A percentile compares a stretch with the other conserved stretches of the same genome.
These are phyloP conservation scores for Paramecium octaurelia DNA, from an alignment of 73 alveolate genomes.

Conservation along the genomic window DNA sequence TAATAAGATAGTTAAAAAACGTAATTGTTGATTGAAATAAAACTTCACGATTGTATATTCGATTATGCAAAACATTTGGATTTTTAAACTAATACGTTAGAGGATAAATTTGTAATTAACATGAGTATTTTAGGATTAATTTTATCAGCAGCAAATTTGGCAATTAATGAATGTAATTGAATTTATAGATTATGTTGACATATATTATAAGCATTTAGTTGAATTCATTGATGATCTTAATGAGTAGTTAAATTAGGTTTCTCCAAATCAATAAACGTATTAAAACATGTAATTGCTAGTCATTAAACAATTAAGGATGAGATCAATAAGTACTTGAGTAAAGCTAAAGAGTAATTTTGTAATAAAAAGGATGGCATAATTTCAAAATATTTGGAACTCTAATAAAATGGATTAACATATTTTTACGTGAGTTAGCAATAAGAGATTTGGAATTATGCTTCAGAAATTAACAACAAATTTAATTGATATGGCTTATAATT, in stretches of 20 bases:
- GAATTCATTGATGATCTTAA: not conserved
- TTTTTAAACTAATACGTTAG: not conserved
- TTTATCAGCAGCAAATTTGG: not conserved
- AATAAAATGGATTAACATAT: not conserved
- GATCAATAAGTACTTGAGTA: not conserved
- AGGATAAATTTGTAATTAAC: not conserved
- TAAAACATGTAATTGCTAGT: not conserved
- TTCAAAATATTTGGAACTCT: not conserved
- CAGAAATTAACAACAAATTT: not conserved
- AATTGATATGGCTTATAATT: not conserved
- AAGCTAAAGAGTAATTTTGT: not conserved
- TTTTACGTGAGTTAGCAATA: not conserved
- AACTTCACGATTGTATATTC: not conserved
- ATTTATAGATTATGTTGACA: constrained; percentile 7
- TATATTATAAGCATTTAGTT: not conserved
- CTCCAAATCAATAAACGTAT: constrained; percentile 19
- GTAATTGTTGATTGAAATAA: not conserved
- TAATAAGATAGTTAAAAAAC: not conserved
- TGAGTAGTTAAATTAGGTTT: not conserved
- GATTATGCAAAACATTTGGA: not conserved
- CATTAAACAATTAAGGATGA: not conserved
- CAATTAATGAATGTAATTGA: not conserved
- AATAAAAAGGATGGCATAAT: not conserved
- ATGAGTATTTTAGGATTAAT: not conserved
- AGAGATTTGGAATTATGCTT: constrained; percentile 2